Evolutionary conservation across 306 rosid genomes (phyloP).

Genomic region (Sicyos edulis): DNA sequence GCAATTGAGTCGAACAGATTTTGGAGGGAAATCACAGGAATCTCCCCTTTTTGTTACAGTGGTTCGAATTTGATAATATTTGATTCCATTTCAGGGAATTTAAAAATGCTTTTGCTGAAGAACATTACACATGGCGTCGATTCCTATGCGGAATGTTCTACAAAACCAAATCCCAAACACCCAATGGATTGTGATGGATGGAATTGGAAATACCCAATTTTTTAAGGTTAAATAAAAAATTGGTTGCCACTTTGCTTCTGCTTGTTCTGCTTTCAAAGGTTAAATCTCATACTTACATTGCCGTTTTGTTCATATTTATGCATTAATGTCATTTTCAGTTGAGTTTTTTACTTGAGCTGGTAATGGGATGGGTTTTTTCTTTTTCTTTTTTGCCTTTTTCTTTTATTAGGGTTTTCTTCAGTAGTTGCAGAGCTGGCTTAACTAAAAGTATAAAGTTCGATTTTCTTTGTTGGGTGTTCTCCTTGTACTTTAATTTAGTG

Average conservation of each 20-base stretch:
- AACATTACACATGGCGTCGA: conserved; percentile 11
- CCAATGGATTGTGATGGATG: background rate
- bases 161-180: background rate
- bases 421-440: background rate
- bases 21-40: conserved; percentile 14
- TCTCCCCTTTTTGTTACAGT: background rate
- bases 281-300: background rate
- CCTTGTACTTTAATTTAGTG: background rate
- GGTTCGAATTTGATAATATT: background rate
- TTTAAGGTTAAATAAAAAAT: background rate
- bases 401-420: background rate
- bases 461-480: background rate
- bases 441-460: background rate
- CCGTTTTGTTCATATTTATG: background rate
- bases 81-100: background rate
- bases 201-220: background rate
- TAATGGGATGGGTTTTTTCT: background rate
- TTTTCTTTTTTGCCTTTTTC: background rate
- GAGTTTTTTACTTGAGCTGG: background rate
- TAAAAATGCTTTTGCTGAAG: conserved; percentile 4
- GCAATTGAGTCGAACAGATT: background rate
- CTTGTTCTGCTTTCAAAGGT: background rate
- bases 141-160: conserved; percentile 4
- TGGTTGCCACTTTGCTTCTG: background rate
- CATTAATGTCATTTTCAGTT: background rate